Conservation (phyloP, 2,329 filamentous ascomycete species). For the Hypoxylon sp. region DNA sequence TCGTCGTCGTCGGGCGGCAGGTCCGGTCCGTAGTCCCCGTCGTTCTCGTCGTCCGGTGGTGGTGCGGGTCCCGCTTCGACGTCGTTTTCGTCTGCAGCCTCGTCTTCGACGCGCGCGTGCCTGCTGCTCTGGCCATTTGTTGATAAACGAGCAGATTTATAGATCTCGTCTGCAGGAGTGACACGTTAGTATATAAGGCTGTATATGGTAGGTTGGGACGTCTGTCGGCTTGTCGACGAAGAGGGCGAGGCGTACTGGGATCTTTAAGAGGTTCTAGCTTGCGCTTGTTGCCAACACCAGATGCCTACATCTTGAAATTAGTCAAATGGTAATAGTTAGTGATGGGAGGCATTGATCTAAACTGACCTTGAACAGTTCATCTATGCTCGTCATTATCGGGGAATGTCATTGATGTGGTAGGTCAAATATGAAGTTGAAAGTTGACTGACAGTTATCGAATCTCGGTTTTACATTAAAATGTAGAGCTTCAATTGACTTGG, state of each 20-base stretch:
- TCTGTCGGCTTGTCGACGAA: background rate
- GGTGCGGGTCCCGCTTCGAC: conserved; percentile 63
- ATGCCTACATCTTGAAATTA: conserved; percentile 30
- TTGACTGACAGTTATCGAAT: background rate
- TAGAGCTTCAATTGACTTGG: conserved; percentile 20
- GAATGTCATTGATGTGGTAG: background rate
- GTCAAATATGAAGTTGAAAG: background rate
- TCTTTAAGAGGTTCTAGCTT: conserved; percentile 72
- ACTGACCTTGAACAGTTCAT: conserved; percentile 68
- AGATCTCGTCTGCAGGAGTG: conserved; percentile 65
- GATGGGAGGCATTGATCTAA: background rate
- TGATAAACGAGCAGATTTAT: conserved; percentile 70
- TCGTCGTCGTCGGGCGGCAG: conserved; percentile 72
- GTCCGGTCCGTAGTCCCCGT: conserved; percentile 50
- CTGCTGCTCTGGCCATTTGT: conserved; percentile 58
- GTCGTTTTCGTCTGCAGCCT: conserved; percentile 55
- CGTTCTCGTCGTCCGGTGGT: conserved; percentile 64
- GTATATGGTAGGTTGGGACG: background rate
- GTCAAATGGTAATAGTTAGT: background rate
- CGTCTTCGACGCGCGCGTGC: conserved; percentile 60
- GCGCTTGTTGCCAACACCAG: conserved; percentile 67
- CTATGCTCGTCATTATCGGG: conserved; percentile 65
- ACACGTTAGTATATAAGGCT: conserved; percentile 6
- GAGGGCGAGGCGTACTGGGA: conserved; percentile 63
- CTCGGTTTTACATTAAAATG: conserved; percentile 2